Conservation (phyloP, 768 basidiomycete genomes). For the Suillus alpinus region DNA sequence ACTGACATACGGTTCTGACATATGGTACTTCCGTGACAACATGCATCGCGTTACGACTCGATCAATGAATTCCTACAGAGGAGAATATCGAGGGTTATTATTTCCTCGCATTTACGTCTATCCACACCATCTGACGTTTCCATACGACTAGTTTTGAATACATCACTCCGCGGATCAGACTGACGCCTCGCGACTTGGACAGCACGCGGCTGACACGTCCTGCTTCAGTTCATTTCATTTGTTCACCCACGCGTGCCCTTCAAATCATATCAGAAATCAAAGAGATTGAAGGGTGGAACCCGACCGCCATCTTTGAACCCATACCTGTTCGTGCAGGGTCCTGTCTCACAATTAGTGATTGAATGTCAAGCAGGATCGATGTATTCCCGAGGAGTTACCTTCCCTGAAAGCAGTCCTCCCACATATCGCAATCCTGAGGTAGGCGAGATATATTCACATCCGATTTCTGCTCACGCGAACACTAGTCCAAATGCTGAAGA, state of each 20-base stretch:
- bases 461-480: background rate
- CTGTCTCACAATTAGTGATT: slow-evolving; percentile 1
- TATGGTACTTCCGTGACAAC: slow-evolving; percentile 77
- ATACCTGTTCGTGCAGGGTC: slow-evolving; percentile 60
- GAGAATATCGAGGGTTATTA: slow-evolving; percentile 65
- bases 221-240: slow-evolving; percentile 74
- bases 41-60: slow-evolving; percentile 58
- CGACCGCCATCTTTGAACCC: slow-evolving; percentile 78
- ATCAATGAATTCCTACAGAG: slow-evolving; percentile 70
- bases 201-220: slow-evolving; percentile 52
- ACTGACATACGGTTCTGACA: slow-evolving; percentile 60
- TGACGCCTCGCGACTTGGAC: slow-evolving; percentile 68
- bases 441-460: slow-evolving; percentile 5
- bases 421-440: slow-evolving; percentile 69
- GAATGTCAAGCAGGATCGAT: slow-evolving; percentile 54
- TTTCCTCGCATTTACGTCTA: slow-evolving; percentile 1
- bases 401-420: slow-evolving; percentile 58
- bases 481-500: slow-evolving; percentile 85
- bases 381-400: slow-evolving; percentile 76
- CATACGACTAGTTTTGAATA: slow-evolving; percentile 65
- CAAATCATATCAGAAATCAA: slow-evolving; percentile 64
- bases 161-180: slow-evolving; percentile 63
- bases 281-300: slow-evolving; percentile 54
- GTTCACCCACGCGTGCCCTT: slow-evolving; percentile 71
- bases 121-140: background rate